phyloP scores from a whole-genome alignment of 2,329 filamentous ascomycete genomes.

The Thelonectria rubi region DNA sequence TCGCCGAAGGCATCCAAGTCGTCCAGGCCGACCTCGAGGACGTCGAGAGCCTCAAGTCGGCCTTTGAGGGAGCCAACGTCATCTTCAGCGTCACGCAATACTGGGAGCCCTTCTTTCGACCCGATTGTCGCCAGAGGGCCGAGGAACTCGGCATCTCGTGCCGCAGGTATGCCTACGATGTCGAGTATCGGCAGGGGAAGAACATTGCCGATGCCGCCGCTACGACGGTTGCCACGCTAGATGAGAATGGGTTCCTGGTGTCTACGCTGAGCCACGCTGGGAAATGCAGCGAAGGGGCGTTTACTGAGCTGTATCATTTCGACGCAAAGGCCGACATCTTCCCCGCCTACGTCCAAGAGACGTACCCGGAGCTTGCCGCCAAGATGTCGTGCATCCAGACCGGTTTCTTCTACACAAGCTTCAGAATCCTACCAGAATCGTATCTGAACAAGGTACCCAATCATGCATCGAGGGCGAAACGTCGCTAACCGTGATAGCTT shows the following conservation, averaged over 20 bases:
- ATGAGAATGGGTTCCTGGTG: conserved; percentile 58
- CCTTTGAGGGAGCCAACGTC: conserved; percentile 56
- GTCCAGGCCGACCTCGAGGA: conserved; percentile 56
- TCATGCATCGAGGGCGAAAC: rapidly evolving
- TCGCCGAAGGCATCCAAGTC: conserved; percentile 53
- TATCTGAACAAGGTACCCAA: conserved; percentile 57
- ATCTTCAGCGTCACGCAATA: conserved; percentile 67
- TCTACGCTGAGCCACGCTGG: conserved; percentile 61
- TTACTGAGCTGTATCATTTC: conserved; percentile 61
- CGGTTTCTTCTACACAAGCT: conserved; percentile 59
- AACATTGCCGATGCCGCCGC: conserved; percentile 65
- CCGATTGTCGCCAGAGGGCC: conserved; percentile 52
- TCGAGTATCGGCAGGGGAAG: conserved; percentile 52
- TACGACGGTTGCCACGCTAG: conserved; percentile 49
- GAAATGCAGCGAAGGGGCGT: conserved; percentile 56
- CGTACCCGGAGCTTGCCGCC: conserved; percentile 53
- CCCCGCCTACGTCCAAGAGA: conserved; percentile 54
- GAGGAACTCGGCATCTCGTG: conserved; percentile 51
- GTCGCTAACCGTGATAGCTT: conserved; percentile 38
- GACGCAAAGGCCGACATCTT: conserved; percentile 63
- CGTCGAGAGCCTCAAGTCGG: conserved; percentile 48
- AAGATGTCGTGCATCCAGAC: conserved; percentile 64
- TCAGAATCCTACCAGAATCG: conserved; percentile 54
- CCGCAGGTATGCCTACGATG: conserved; percentile 56
- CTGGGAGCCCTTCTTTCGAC: conserved; percentile 60